These are phyloP conservation scores for Fraxinus dipetala DNA, from an alignment of 305 asterid species.

Conservation along the genomic window DNA sequence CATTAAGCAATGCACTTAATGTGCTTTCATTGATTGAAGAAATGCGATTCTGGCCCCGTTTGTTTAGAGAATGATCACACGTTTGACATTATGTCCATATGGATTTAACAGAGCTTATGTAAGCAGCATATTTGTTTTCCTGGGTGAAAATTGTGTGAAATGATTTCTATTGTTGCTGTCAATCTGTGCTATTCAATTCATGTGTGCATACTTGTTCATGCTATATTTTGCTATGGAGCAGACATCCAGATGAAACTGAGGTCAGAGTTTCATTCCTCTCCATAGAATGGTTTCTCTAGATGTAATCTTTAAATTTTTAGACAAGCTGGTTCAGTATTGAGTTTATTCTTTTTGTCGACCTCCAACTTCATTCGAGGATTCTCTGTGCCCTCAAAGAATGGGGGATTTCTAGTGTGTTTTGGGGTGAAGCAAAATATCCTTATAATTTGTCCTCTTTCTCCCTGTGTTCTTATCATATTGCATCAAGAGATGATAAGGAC, in stretches of 20 bases:
- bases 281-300: not conserved
- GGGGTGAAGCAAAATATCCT: not conserved
- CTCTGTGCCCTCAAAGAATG: not conserved
- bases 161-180: constrained; percentile 29
- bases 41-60: constrained; percentile 30
- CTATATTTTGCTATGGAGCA: constrained; percentile 25
- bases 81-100: not conserved
- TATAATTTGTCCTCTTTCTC: not conserved
- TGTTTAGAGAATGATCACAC: constrained; percentile 23
- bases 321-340: not conserved
- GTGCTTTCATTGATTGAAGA: constrained; percentile 30
- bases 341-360: not conserved
- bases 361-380: not conserved
- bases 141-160: constrained; percentile 31
- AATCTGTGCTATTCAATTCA: not conserved
- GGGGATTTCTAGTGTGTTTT: not conserved
- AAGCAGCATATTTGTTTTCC: constrained; percentile 32
- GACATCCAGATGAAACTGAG: not conserved
- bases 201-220: constrained; percentile 31
- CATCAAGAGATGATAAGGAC: not conserved
- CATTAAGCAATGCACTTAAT: constrained; percentile 15
- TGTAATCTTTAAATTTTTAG: not conserved
- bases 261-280: not conserved
- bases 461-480: not conserved
- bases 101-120: constrained; percentile 26